phyloP scores from a whole-genome alignment of 371 early-diverging fungal species.

The Mortierella sp. region DNA sequence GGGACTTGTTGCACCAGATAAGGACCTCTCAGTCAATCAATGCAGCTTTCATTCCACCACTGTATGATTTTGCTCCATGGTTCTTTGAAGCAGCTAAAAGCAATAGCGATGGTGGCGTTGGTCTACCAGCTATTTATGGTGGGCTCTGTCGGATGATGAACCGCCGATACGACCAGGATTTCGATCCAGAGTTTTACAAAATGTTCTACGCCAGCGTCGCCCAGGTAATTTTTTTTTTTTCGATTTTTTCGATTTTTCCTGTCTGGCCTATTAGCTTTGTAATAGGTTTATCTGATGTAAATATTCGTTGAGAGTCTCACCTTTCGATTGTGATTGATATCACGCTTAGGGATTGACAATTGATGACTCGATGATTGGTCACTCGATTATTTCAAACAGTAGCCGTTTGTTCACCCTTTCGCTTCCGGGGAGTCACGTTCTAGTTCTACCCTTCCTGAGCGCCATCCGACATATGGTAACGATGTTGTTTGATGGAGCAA shows the following conservation, averaged over 20 bases:
- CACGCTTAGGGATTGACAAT: conserved; percentile 68
- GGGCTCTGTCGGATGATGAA: conserved; percentile 83
- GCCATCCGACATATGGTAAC: conserved; percentile 69
- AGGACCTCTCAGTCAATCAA: conserved; percentile 30
- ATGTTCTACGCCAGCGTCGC: conserved; percentile 78
- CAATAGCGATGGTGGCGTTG: conserved; percentile 48
- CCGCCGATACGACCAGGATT: conserved; percentile 72
- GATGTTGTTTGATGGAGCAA: background rate
- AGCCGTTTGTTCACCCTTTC: conserved; percentile 71
- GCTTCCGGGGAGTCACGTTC: conserved; percentile 76
- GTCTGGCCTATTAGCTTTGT: background rate
- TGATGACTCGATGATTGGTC: conserved; percentile 64
- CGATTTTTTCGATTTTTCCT: too few species aligned
- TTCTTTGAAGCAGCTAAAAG: conserved; percentile 53
- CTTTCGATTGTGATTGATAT: background rate
- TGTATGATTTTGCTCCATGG: conserved; percentile 51
- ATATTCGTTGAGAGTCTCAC: background rate
- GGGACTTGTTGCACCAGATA: conserved; percentile 72
- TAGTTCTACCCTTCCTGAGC: conserved; percentile 75
- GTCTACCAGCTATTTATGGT: conserved; percentile 61
- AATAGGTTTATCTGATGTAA: background rate
- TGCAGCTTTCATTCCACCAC: conserved; percentile 35
- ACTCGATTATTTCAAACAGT: conserved; percentile 75
- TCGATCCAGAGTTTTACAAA: conserved; percentile 66
- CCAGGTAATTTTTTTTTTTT: too few species aligned